Evolutionary conservation across 2,329 filamentous ascomycete genomes (phyloP), one percentile per base, ranked within the genome.

Genomic region (Xylariaceae sp.): DNA sequence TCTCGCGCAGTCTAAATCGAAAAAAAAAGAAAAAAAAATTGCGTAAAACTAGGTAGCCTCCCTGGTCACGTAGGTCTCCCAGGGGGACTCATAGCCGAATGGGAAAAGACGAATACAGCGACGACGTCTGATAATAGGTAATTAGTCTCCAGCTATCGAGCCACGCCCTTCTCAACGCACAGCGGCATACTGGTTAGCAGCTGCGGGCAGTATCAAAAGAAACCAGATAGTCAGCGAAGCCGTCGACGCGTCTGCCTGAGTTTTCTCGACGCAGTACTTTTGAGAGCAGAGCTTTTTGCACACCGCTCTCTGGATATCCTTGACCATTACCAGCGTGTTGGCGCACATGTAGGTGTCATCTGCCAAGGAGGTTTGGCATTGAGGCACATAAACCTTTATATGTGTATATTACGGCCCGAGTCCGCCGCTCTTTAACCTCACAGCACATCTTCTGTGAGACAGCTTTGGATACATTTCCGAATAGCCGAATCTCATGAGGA

Each of bases 401-500:
- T 27, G 54, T 50, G 11, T n/a, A 27, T 8, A 5, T 12, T 2
- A 19, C 9, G 71, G 69, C 67, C 35, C 67, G 70, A 32, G 50
- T 72, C 30, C 59, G 72, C 59, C 65, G 70, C 12, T 70, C 62
- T 45, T 62, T 73, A 7, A 68, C 65, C 54, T 72, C 71, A 6
- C 68, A 65, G 34, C 67, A 70, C 47, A 61, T 72, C 42, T 72
- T 73, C 56, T 34, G 57, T 26, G 67, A 72, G 52, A 50, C 61
- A 0, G 54, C 51, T 1, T 60, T 64, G 31, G 67, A 72, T 43
- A 46, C 56, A 4, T 72, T 71, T 56, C 62, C 65, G 35, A 72
- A 73, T 50, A 72, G 72, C 56, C 39, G 46, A n/a, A 67, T 72
- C n/a, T 71, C 71, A 72, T 47, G 69, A 72, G 47, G 65, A 63